These are phyloP conservation scores for Penicilliopsis zonata DNA, from an alignment of 495 filamentous ascomycete genomes.

Conservation along the genomic window DNA sequence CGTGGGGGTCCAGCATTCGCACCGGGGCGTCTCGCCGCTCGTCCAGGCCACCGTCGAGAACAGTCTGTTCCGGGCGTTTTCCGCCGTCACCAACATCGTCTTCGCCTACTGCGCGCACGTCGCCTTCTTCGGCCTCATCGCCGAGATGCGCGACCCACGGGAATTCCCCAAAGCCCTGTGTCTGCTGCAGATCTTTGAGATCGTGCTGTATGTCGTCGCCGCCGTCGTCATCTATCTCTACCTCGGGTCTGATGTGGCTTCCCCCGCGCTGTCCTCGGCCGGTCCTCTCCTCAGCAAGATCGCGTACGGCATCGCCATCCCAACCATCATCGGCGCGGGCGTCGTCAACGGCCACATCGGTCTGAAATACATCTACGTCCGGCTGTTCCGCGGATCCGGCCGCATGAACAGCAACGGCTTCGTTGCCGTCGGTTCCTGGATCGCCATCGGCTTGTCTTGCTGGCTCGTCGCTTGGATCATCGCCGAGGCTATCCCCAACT, in stretches of 20 bases:
- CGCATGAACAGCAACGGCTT: slow-evolving; percentile 44
- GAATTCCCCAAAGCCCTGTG: slow-evolving; percentile 56
- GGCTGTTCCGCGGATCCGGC: slow-evolving; percentile 43
- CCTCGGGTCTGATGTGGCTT: slow-evolving; percentile 50
- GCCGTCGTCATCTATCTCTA: slow-evolving; percentile 52
- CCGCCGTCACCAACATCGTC: slow-evolving; percentile 24
- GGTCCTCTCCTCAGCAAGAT: slow-evolving; percentile 48
- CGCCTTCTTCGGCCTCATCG: slow-evolving; percentile 65
- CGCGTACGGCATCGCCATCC: slow-evolving; percentile 65
- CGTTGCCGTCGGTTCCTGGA: slow-evolving; percentile 38
- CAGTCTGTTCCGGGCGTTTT: slow-evolving; percentile 31
- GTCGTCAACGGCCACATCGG: slow-evolving; percentile 51
- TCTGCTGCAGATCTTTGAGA: slow-evolving; percentile 51
- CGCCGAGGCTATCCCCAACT: slow-evolving; percentile 61
- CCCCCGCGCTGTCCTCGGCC: slow-evolving; percentile 61
- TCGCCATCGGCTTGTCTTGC: slow-evolving; percentile 39
- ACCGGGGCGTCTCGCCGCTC: background rate
- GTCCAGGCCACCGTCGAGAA: slow-evolving; percentile 7
- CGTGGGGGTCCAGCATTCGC: slow-evolving; percentile 27
- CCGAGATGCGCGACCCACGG: slow-evolving; percentile 56
- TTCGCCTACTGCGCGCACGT: slow-evolving; percentile 45
- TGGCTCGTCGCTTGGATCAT: slow-evolving; percentile 60
- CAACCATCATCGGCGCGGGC: slow-evolving; percentile 38
- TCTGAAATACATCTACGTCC: slow-evolving; percentile 54
- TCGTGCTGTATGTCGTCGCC: slow-evolving; percentile 44